phyloP scores from a whole-genome alignment of 805 yeast genomes.

The Dipodascopsis tothii region DNA sequence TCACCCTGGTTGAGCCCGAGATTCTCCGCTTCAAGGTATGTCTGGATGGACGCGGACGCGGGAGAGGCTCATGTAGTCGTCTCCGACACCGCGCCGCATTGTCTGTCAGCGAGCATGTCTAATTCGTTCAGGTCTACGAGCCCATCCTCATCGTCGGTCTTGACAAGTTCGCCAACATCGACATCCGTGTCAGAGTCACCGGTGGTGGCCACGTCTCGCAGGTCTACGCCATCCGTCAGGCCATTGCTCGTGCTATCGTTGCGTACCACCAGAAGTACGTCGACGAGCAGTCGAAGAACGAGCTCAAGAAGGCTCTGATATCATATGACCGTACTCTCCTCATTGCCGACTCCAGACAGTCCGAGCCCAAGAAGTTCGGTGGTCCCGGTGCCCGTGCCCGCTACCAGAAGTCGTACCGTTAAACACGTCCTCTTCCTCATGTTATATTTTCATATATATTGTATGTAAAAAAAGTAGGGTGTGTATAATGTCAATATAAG shows the following conservation, averaged over 20 bases:
- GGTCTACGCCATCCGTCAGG: conserved; percentile 99
- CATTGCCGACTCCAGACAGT: conserved; percentile 99
- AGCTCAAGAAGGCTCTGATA: conserved; percentile 95
- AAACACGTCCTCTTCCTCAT: conserved; percentile 32
- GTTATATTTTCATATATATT: conserved; percentile 2
- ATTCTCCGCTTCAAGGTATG: conserved; percentile 84
- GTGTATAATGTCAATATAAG: conserved; percentile 8
- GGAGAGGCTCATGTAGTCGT: too few species aligned
- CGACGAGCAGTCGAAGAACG: conserved; percentile 99
- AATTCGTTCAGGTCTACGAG: conserved; percentile 65
- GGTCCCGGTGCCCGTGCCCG: conserved; percentile 99
- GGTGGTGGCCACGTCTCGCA: conserved; percentile 99
- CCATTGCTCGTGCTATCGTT: conserved; percentile 98
- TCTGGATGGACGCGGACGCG: too few species aligned
- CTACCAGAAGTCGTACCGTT: conserved; percentile 99
- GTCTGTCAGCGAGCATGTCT: too few species aligned
- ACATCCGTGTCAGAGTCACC: conserved; percentile 97
- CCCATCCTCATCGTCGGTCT: conserved; percentile 96
- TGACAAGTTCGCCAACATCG: conserved; percentile 97
- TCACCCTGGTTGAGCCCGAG: conserved; percentile 98
- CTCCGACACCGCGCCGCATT: too few species aligned
- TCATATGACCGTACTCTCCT: conserved; percentile 98
- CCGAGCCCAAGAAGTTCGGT: conserved; percentile 99
- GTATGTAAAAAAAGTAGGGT: not conserved
- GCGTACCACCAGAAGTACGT: conserved; percentile 99